Evolutionary conservation across 495 filamentous ascomycete genomes (phyloP).

Genomic region (Apiosordaria backusii): DNA sequence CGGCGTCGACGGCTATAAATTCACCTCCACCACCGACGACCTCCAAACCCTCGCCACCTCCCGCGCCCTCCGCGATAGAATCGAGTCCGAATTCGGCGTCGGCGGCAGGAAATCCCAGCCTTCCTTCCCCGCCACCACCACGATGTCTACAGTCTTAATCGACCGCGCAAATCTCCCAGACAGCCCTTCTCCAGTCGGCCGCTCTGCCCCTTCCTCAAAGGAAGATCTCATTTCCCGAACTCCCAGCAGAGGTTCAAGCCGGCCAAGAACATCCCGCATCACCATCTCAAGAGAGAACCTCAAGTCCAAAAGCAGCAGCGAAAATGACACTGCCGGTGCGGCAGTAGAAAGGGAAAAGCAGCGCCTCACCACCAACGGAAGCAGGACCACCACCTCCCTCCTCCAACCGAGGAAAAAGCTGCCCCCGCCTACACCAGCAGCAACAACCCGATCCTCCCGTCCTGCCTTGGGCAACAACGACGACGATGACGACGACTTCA

Average conservation of each 20-base stretch:
- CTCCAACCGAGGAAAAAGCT: background rate
- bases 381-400: slow-evolving; percentile 6
- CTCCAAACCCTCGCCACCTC: slow-evolving; percentile 26
- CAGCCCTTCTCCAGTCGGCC: slow-evolving; percentile 25
- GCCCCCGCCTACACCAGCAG: slow-evolving; percentile 5
- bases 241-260: slow-evolving; percentile 4
- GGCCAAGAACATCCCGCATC: slow-evolving; percentile 1
- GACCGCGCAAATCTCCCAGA: slow-evolving; percentile 31
- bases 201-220: slow-evolving; percentile 11
- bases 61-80: slow-evolving; percentile 29
- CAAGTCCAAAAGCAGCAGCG: background rate
- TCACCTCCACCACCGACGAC: slow-evolving; percentile 10
- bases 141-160: slow-evolving; percentile 17
- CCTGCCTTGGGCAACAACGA: too few species aligned
- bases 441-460: background rate
- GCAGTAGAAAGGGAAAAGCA: background rate
- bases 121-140: background rate
- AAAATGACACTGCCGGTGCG: background rate
- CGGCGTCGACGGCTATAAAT: slow-evolving; percentile 15
- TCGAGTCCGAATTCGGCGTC: slow-evolving; percentile 28
- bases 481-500: background rate
- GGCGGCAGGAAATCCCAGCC: background rate
- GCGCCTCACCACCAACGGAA: background rate
- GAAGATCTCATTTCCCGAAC: slow-evolving; percentile 10
- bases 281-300: slow-evolving; percentile 9